A percentile compares a stretch with the other conserved stretches of the same genome.
phyloP scores from a whole-genome alignment of 1,284 basidiomycete genomes.

The Phylloboletellus chloephorus region DNA sequence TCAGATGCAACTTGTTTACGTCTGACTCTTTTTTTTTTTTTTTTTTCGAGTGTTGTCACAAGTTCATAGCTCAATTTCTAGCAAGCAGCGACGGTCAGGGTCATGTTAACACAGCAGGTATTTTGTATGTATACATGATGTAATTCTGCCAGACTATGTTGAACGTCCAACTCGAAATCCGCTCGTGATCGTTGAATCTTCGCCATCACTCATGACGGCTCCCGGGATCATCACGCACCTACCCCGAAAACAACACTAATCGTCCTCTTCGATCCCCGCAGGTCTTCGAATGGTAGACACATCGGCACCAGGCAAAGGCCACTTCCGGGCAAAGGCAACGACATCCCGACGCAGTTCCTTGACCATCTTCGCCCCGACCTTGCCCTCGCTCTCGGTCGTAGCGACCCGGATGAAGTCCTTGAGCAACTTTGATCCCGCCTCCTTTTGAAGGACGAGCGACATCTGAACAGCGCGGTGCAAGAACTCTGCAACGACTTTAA shows the following conservation, averaged over 20 bases:
- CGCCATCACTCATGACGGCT: conserved; percentile 3
- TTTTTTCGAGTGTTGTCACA: too few species aligned
- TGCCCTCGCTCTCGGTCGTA: conserved; percentile 62
- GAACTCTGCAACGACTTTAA: conserved; percentile 86
- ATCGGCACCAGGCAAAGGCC: conserved; percentile 93
- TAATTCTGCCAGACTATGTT: conserved; percentile 24
- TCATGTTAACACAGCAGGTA: too few species aligned
- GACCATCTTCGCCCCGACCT: conserved; percentile 69
- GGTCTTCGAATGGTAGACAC: conserved; percentile 57
- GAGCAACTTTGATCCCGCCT: conserved; percentile 90
- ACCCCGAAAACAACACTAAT: conserved; percentile 3
- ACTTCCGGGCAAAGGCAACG: conserved; percentile 72
- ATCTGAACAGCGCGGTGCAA: conserved; percentile 90
- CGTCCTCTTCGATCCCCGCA: conserved; percentile 58
- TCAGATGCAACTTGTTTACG: too few species aligned
- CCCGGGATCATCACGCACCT: conserved; percentile 2
- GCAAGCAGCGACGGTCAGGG: too few species aligned
- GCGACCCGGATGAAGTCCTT: conserved; percentile 94
- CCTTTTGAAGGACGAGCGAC: conserved; percentile 83
- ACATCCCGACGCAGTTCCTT: conserved; percentile 73
- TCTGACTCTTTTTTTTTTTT: too few species aligned
- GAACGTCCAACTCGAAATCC: conserved; percentile 24
- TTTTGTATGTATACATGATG: neutral
- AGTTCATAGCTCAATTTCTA: too few species aligned
- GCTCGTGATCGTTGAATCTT: conserved; percentile 32